Conservation (phyloP, 495 filamentous ascomycete species). For the Physcia stellaris region DNA sequence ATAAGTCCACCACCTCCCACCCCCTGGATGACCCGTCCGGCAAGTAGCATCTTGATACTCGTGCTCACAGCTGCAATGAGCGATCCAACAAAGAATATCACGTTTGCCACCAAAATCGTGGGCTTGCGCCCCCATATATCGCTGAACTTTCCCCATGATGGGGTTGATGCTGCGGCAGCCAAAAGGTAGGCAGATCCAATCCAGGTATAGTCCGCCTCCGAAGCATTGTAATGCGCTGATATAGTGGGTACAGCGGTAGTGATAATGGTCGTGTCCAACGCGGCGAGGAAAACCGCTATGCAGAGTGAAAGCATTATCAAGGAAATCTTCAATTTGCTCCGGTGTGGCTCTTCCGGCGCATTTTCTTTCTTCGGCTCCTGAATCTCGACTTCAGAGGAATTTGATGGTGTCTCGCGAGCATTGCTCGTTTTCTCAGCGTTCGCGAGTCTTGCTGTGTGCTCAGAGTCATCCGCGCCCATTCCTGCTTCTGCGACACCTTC, state of each 20-base stretch:
- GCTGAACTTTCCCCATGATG: constrained; percentile 69
- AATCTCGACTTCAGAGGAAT: constrained; percentile 1
- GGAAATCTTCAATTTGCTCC: constrained; percentile 34
- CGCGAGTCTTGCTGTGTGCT: background rate
- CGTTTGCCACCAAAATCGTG: constrained; percentile 58
- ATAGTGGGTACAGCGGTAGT: constrained; percentile 50
- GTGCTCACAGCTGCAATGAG: constrained; percentile 54
- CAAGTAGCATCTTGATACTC: constrained; percentile 62
- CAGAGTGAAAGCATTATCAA: constrained; percentile 38
- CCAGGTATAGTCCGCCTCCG: constrained; percentile 60
- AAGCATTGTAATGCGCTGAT: constrained; percentile 43
- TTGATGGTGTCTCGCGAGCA: constrained; percentile 6
- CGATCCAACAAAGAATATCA: constrained; percentile 63
- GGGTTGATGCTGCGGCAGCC: constrained; percentile 52
- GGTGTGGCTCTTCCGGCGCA: constrained; percentile 13
- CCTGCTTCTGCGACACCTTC: constrained; percentile 10
- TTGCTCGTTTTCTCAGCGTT: background rate
- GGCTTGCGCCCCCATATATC: constrained; percentile 83
- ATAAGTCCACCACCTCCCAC: constrained; percentile 73
- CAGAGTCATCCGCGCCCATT: background rate
- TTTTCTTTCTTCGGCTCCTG: constrained; percentile 2
- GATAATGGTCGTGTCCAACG: constrained; percentile 41
- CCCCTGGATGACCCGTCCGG: constrained; percentile 66
- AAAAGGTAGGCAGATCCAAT: constrained; percentile 61
- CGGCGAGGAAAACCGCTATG: constrained; percentile 38